Evolutionary conservation across 805 yeast genomes (phyloP).

Genomic region (Dipodascopsis uninucleata): DNA sequence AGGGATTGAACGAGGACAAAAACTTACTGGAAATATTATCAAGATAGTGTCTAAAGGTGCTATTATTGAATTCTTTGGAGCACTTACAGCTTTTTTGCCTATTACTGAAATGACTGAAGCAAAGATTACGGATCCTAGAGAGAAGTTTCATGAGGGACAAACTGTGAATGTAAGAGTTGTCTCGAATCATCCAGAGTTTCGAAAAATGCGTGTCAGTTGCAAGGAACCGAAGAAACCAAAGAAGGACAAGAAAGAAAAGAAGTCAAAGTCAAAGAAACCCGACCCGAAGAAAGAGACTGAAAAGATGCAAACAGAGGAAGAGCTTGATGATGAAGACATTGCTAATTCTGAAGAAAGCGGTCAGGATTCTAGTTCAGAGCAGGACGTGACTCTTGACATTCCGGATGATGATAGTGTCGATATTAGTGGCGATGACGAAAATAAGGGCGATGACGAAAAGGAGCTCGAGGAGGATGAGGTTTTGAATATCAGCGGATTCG

Average conservation of each 20-base stretch:
- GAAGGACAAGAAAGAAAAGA: constrained; percentile 35
- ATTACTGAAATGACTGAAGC: constrained; percentile 86
- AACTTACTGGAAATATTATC: constrained; percentile 70
- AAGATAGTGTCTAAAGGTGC: constrained; percentile 74
- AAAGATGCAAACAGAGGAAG: constrained; percentile 44
- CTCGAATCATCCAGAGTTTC: constrained; percentile 52
- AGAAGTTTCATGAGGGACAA: constrained; percentile 78
- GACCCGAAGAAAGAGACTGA: constrained; percentile 29
- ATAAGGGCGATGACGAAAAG: constrained; percentile 33
- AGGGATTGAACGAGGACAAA: constrained; percentile 51
- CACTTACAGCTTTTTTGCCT: constrained; percentile 75
- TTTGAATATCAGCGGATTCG: constrained; percentile 80
- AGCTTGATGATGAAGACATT: constrained; percentile 35
- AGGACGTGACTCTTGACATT: too few relatives aligned
- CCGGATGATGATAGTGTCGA: constrained; percentile 39
- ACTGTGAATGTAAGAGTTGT: constrained; percentile 70
- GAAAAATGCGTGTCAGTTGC: constrained; percentile 68
- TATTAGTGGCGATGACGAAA: constrained; percentile 35
- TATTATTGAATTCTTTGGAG: constrained; percentile 77
- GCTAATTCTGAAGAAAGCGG: background rate
- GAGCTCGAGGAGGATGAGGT: constrained; percentile 47
- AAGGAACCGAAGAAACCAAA: constrained; percentile 58
- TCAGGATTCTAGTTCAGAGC: too few relatives aligned
- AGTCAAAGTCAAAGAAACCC: too few relatives aligned
- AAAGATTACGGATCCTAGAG: constrained; percentile 70